Base-by-base conservation (phyloP, 129 eudicot species). In the Lonicera japonica region DNA sequence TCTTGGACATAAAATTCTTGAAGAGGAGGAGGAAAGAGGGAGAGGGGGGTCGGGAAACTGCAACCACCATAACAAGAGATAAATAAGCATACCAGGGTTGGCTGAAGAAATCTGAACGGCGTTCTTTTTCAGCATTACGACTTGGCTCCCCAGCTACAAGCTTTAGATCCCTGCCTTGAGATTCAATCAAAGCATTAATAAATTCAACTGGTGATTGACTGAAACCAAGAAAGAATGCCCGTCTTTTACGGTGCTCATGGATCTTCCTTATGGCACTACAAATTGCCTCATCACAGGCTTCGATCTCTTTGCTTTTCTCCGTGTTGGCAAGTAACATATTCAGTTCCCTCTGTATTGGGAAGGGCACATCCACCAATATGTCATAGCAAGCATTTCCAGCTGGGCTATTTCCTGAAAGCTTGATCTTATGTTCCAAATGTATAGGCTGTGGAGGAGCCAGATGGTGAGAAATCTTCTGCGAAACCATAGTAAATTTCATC, bases 141-240 rank as follows among this genome's bases (percentile, higher is more conserved):
- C 78, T 80, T 58, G 81, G 72, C 58, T 87, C 96, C 47, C 95
- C 98, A 10, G 86, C 67, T 17, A 87, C 82, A 48, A 82, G 48
- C 83, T 80, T 92, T 76, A 92, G 77, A 75, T 92, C 96, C 63
- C 72, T 84, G 69, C 84, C 78, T 60, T 92, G 98, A 60, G 96
- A 87, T 66, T 92, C 98, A 63, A 87, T 54, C 64, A 92, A 36
- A 39, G 98, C 86, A 78, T 92, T 90, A 56, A 85, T 82, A 75
- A 92, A 92, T 63, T 92, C 96, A 21, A 84, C 83, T 3, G 98
- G 98, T 46, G 98, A 92, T 65, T 92, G 91, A 67, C 98, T 92
- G 65, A 92, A 87, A 21, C 98, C 98, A 69, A 87, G 91, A 77
- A 92, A 92, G 74, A 92, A 92, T 3, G 98, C 96, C 56, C 98